Conservation (phyloP, 805 yeast genomes). For the Sugiyamaella floridensis region DNA sequence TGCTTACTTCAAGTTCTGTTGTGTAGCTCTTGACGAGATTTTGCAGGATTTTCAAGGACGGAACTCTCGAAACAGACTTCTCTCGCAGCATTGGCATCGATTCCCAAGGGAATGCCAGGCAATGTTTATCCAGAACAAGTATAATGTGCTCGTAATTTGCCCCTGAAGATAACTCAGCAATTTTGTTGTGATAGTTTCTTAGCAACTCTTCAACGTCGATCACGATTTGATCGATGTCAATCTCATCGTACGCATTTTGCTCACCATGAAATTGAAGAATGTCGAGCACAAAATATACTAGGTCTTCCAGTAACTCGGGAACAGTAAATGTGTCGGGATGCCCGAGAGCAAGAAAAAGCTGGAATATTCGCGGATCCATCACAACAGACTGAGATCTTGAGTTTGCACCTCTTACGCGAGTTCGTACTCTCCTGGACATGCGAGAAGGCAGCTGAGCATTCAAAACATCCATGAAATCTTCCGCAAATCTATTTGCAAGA, state of each 20-base stretch:
- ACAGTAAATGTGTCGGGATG: slow-evolving; percentile 28
- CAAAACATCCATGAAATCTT: slow-evolving; percentile 35
- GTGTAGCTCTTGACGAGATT: slow-evolving; percentile 21
- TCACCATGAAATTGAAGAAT: slow-evolving; percentile 57
- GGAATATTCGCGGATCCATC: slow-evolving; percentile 42
- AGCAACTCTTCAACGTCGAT: slow-evolving; percentile 46
- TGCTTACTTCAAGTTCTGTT: slow-evolving; percentile 23
- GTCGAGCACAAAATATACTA: slow-evolving; percentile 57
- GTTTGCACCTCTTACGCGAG: slow-evolving; percentile 16
- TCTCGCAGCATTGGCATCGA: slow-evolving; percentile 50
- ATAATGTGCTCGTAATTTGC: slow-evolving; percentile 47
- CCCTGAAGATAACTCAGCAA: slow-evolving; percentile 4
- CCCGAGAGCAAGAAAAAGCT: slow-evolving; percentile 46
- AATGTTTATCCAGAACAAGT: slow-evolving; percentile 57
- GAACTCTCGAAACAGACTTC: slow-evolving; percentile 65
- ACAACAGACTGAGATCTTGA: slow-evolving; percentile 20
- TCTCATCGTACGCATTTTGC: slow-evolving; percentile 55
- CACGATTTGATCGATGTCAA: slow-evolving; percentile 51
- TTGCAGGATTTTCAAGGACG: slow-evolving; percentile 48
- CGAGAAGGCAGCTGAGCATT: slow-evolving; percentile 43
- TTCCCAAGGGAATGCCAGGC: slow-evolving; percentile 88
- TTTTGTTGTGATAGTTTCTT: slow-evolving; percentile 26
- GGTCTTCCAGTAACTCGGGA: slow-evolving; percentile 49
- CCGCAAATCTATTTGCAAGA: slow-evolving; percentile 31
- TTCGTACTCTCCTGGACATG: slow-evolving; percentile 6